phyloP scores from a whole-genome alignment of 2,329 filamentous ascomycete species.

The Neonectria ditissima region DNA sequence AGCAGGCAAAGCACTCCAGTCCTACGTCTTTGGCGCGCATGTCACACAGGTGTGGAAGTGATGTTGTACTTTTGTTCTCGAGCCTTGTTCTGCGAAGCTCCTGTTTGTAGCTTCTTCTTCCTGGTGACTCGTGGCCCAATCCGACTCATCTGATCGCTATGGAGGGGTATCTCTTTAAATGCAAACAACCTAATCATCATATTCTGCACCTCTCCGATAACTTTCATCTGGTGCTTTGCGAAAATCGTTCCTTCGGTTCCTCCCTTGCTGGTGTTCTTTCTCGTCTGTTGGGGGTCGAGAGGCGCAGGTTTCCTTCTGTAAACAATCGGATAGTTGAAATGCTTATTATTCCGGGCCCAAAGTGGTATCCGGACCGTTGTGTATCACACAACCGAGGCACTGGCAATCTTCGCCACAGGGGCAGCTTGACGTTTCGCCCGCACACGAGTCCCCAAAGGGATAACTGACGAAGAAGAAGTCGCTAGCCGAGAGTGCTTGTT shows the following conservation, averaged over 20 bases:
- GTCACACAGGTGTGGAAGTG: not conserved
- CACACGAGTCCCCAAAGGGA: conserved; percentile 60
- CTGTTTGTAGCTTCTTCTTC: not conserved
- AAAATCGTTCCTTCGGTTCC: not conserved
- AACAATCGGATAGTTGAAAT: conserved; percentile 3
- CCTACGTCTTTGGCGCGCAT: not conserved
- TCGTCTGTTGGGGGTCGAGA: not conserved
- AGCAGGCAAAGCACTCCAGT: not conserved
- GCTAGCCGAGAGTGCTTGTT: conserved; percentile 62
- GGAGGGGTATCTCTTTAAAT: conserved; percentile 24
- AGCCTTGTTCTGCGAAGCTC: not conserved
- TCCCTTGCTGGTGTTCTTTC: too few species aligned
- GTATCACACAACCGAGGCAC: conserved; percentile 68
- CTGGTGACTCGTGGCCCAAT: not conserved
- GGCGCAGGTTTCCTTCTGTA: not conserved
- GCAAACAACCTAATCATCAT: conserved; percentile 14
- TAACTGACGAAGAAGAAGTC: conserved; percentile 73
- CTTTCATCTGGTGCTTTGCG: not conserved
- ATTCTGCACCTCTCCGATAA: not conserved
- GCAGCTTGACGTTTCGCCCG: conserved; percentile 62
- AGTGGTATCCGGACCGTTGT: conserved; percentile 50
- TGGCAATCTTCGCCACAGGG: conserved; percentile 70
- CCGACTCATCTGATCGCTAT: conserved; percentile 11
- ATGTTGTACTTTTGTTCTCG: conserved; percentile 1
- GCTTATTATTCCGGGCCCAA: conserved; percentile 19